A percentile compares a stretch with the other conserved stretches of the same genome.
Evolutionary conservation across 23 red algal species (phyloP).

Genomic region (Porphyridium purpureum): DNA sequence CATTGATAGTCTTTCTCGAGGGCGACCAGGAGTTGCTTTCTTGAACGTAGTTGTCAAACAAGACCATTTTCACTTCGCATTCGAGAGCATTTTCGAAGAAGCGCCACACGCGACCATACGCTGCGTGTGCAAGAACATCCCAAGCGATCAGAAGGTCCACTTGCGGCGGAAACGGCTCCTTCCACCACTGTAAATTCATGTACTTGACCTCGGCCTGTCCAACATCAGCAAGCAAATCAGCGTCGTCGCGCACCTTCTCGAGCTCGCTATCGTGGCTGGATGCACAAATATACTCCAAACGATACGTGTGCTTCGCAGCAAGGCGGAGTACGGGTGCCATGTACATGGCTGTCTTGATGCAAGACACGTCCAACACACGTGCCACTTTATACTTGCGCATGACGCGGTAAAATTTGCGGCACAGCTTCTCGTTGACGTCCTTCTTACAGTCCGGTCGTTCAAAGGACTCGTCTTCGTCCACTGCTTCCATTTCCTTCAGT

Average conservation of each 20-base stretch:
- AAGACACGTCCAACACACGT: constrained; percentile 29
- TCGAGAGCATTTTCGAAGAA: neutral
- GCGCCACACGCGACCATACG: neutral
- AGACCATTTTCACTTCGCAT: neutral
- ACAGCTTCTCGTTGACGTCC: constrained; percentile 23
- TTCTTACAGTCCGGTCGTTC: too few species aligned
- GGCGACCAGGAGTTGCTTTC: neutral
- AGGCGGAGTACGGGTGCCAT: constrained; percentile 17
- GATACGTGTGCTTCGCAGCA: constrained; percentile 35
- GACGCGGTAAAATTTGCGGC: constrained; percentile 47
- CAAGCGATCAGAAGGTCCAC: constrained; percentile 45
- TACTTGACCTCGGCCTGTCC: constrained; percentile 13
- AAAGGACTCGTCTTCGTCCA: too few species aligned
- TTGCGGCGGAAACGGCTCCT: constrained; percentile 19
- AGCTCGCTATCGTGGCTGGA: constrained; percentile 5
- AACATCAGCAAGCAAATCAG: constrained; percentile 11
- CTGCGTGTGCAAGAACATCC: constrained; percentile 8
- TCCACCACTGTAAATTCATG: constrained; percentile 59
- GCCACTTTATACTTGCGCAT: constrained; percentile 57
- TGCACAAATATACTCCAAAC: constrained; percentile 53
- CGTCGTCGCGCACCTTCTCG: neutral
- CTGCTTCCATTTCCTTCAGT: too few species aligned
- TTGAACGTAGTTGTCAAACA: neutral
- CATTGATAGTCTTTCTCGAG: neutral
- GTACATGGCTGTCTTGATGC: constrained; percentile 24